A percentile compares a stretch with the other conserved stretches of the same genome.
phyloP scores from a whole-genome alignment of 1,284 basidiomycete species.

The Ganoderma lingzhi region DNA sequence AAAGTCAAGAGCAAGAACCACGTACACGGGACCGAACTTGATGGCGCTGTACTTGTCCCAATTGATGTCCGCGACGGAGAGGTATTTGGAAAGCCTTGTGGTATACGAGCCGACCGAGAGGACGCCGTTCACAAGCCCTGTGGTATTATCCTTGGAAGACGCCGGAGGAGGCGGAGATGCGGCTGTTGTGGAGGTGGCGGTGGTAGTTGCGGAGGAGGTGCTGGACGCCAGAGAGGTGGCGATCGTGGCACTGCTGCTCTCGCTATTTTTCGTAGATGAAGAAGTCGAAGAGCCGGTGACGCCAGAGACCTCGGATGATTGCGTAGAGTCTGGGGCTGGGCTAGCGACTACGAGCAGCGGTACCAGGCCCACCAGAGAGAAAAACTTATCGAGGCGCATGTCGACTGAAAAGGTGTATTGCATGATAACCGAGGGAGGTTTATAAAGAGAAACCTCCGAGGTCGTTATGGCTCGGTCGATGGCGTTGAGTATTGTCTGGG shows the following conservation, averaged over 20 bases:
- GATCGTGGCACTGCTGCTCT: background rate
- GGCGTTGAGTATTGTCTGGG: background rate
- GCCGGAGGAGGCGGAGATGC: background rate
- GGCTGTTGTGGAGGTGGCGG: background rate
- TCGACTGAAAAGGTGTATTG: background rate
- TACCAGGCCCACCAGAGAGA: background rate
- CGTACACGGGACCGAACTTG: background rate
- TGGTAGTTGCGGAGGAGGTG: background rate
- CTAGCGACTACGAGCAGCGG: background rate
- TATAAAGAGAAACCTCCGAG: background rate
- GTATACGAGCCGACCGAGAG: constrained; percentile 1
- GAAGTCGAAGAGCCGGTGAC: background rate
- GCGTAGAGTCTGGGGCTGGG: background rate
- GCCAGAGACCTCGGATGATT: background rate
- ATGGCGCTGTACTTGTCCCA: constrained; percentile 3
- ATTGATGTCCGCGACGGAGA: background rate
- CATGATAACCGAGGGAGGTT: background rate
- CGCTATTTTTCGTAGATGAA: background rate
- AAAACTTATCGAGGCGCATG: background rate
- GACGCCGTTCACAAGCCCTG: background rate
- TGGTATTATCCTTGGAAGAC: background rate
- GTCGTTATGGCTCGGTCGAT: background rate
- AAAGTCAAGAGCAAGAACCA: background rate
- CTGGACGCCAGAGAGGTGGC: background rate
- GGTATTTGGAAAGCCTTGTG: background rate